A percentile compares a stretch with the other conserved stretches of the same genome.
These are phyloP conservation scores for Gigaspora rosea DNA, from an alignment of 192 early-diverging fungal species.

Conservation along the genomic window DNA sequence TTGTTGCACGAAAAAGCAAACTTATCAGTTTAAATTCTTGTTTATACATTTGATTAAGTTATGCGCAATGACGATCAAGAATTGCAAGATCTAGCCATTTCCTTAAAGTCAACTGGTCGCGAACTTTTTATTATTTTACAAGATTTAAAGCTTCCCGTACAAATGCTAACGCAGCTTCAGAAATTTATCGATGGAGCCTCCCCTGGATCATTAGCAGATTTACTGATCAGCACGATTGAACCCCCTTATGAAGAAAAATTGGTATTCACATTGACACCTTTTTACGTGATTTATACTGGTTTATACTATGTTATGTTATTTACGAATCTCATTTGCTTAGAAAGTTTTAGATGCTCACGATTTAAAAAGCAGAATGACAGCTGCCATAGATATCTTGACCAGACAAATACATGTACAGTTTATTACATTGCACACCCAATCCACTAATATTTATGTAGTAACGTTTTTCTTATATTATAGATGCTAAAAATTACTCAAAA, in stretches of 20 bases:
- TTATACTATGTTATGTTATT: background rate
- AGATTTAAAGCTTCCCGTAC: slow-evolving; percentile 68
- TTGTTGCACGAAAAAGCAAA: too few species aligned
- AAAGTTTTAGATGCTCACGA: slow-evolving; percentile 60
- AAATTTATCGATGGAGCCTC: slow-evolving; percentile 62
- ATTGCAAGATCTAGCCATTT: slow-evolving; percentile 51
- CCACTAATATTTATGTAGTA: background rate
- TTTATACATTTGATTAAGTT: background rate
- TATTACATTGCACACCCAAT: background rate
- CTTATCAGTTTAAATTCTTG: too few species aligned
- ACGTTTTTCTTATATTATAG: slow-evolving; percentile 35
- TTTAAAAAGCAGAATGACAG: slow-evolving; percentile 57
- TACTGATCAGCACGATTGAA: slow-evolving; percentile 74
- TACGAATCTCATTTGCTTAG: background rate
- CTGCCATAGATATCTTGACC: slow-evolving; percentile 61
- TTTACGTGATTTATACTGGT: background rate
- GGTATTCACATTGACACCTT: background rate
- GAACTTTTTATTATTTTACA: slow-evolving; percentile 54
- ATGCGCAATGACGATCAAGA: slow-evolving; percentile 56
- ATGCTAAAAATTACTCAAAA: slow-evolving; percentile 79
- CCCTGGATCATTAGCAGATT: slow-evolving; percentile 63
- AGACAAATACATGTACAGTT: slow-evolving; percentile 65
- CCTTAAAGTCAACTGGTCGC: slow-evolving; percentile 53
- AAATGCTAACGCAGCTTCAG: slow-evolving; percentile 62
- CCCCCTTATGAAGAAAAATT: slow-evolving; percentile 70